Evolutionary conservation across 2,329 filamentous ascomycete genomes (phyloP).

Genomic region (Aspergillus amoenus): DNA sequence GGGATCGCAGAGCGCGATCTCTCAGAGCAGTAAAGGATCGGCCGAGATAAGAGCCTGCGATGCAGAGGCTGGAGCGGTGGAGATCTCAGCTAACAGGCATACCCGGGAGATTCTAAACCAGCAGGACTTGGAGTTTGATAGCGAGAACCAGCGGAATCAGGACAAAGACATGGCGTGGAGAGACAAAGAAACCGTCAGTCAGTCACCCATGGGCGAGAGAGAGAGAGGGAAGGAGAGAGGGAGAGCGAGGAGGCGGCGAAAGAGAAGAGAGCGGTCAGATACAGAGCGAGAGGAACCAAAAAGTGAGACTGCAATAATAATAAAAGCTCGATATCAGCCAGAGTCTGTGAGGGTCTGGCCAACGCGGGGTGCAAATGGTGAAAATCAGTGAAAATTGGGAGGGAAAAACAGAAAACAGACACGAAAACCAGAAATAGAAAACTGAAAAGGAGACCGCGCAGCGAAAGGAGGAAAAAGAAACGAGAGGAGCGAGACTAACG

Average conservation of each 20-base stretch:
- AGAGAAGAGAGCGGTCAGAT: conserved; percentile 2
- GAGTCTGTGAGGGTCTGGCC: conserved; percentile 16
- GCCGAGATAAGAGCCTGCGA: background rate
- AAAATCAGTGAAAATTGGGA: background rate
- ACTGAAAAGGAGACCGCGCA: background rate
- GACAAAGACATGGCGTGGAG: conserved; percentile 10
- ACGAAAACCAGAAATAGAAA: background rate
- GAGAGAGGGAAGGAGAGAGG: background rate
- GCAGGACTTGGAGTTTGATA: background rate
- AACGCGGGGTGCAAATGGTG: conserved; percentile 19
- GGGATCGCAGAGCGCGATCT: conserved; percentile 34
- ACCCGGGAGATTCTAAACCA: background rate
- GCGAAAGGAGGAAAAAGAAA: conserved; percentile 11
- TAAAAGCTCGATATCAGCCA: background rate
- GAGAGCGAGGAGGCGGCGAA: background rate
- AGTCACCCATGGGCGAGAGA: conserved; percentile 1
- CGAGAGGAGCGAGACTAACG: conserved; percentile 3
- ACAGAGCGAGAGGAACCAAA: background rate
- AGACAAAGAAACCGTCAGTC: background rate
- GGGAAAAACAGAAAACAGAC: background rate
- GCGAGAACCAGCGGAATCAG: background rate
- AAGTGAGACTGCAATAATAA: background rate
- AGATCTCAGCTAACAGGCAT: background rate
- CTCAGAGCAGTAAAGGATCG: background rate
- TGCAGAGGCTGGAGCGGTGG: background rate